A percentile compares a stretch with the other conserved stretches of the same genome.
Conservation (phyloP, 495 filamentous ascomycete species). For the Daldinia caldariorum region DNA sequence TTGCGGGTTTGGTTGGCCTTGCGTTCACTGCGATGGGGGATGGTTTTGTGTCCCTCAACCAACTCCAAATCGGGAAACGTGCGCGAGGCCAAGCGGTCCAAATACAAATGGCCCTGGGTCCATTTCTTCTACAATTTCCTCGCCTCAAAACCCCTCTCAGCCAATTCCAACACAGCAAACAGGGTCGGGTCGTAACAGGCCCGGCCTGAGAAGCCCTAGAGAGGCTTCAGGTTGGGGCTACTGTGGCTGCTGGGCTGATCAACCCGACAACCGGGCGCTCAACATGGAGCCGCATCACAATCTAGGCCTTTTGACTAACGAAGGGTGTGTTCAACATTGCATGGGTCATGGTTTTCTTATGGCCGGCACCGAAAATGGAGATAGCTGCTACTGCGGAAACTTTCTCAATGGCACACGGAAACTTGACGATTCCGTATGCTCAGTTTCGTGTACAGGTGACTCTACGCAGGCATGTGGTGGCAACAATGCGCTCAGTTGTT, state of each 20-base stretch:
- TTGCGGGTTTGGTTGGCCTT: slow-evolving; percentile 56
- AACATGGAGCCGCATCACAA: slow-evolving; percentile 55
- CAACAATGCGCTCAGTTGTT: slow-evolving; percentile 54
- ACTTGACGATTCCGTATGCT: slow-evolving; percentile 56
- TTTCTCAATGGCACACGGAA: slow-evolving; percentile 49
- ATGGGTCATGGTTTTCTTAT: slow-evolving; percentile 59
- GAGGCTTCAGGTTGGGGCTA: slow-evolving; percentile 60
- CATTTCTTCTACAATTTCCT: slow-evolving; percentile 24
- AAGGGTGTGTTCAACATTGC: slow-evolving; percentile 68
- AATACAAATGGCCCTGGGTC: slow-evolving; percentile 26
- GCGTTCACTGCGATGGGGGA: slow-evolving; percentile 51
- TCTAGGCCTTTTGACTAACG: slow-evolving; percentile 63
- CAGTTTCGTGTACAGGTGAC: slow-evolving; percentile 58
- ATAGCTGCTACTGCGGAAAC: slow-evolving; percentile 73
- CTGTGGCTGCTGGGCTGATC: slow-evolving; percentile 66
- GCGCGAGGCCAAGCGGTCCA: slow-evolving; percentile 25
- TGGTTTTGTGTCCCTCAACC: slow-evolving; percentile 54
- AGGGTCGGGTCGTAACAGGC: slow-evolving; percentile 11
- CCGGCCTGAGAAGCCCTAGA: slow-evolving; percentile 30
- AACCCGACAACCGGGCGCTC: slow-evolving; percentile 62
- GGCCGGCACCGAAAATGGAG: slow-evolving; percentile 72
- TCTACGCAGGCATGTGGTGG: slow-evolving; percentile 58
- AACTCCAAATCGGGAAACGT: slow-evolving; percentile 31
- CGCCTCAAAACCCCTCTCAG: slow-evolving; percentile 5
- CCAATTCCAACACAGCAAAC: slow-evolving; percentile 12